phyloP scores from a whole-genome alignment of 306 rosid species.

The Dryas octopetala region DNA sequence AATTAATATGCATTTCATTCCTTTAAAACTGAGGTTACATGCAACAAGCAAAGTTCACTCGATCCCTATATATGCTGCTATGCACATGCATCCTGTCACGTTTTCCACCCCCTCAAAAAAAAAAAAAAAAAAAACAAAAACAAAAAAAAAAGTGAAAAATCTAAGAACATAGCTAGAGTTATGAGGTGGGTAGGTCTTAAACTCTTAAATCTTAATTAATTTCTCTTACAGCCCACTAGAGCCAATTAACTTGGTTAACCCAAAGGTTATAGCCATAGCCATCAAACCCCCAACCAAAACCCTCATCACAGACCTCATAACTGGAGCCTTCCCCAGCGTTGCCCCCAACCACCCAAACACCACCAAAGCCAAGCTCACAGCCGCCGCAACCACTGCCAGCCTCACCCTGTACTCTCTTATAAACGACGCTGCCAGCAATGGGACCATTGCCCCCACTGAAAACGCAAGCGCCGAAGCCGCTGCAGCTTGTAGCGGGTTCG shows the following conservation, averaged over 20 bases:
- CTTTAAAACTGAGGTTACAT: too few species aligned
- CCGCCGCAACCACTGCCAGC: constrained; percentile 52
- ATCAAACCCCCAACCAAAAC: constrained; percentile 89
- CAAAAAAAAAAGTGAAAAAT: neutral
- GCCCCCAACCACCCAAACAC: constrained; percentile 85
- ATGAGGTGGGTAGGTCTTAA: neutral
- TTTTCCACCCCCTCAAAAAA: too few species aligned
- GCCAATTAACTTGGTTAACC: constrained; percentile 75
- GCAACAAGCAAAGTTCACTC: too few species aligned
- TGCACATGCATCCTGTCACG: too few species aligned
- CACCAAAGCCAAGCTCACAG: constrained; percentile 67
- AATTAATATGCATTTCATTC: too few species aligned
- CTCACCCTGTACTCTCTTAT: constrained; percentile 63
- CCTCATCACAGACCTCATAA: constrained; percentile 46
- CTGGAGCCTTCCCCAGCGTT: constrained; percentile 60
- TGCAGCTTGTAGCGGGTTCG: constrained; percentile 87
- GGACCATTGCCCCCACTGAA: constrained; percentile 81
- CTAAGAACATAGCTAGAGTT: neutral
- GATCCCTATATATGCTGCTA: too few species aligned
- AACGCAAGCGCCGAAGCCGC: constrained; percentile 86
- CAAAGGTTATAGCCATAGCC: constrained; percentile 86
- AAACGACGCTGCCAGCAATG: constrained; percentile 79
- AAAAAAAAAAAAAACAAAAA: too few species aligned
- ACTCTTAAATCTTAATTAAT: neutral
- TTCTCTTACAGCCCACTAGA: constrained; percentile 51